Percentiles rank a stretch among this genome's conserved stretches.
Conservation (phyloP, 2,329 filamentous ascomycete species). For the Talaromyces sp. region DNA sequence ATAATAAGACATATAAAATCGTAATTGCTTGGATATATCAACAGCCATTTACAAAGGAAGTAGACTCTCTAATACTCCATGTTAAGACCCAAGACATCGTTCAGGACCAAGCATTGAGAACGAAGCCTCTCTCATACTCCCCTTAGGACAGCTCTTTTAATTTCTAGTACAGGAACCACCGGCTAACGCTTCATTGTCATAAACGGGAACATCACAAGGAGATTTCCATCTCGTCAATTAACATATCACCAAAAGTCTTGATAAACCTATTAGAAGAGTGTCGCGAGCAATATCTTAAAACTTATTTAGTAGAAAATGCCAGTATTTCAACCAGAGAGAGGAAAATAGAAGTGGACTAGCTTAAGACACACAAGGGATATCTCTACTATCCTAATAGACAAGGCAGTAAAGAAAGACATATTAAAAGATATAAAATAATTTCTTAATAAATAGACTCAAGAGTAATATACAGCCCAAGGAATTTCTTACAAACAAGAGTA, state of each 20-base stretch:
- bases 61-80: background rate
- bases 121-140: background rate
- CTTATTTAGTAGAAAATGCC: slow-evolving; percentile 26
- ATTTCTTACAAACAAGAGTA: slow-evolving; percentile 84
- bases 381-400: background rate
- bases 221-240: background rate
- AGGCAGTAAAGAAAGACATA: background rate
- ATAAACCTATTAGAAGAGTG: slow-evolving; percentile 32
- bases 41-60: background rate
- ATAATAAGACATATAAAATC: background rate
- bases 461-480: slow-evolving; percentile 75
- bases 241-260: slow-evolving; percentile 17
- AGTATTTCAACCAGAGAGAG: slow-evolving; percentile 28
- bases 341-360: slow-evolving; percentile 20
- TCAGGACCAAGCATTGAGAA: background rate
- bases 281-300: slow-evolving; percentile 28
- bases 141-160: background rate
- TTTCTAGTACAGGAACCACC: background rate
- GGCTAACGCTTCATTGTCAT: background rate
- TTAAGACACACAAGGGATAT: background rate
- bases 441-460: slow-evolving; percentile 20
- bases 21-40: background rate
- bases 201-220: background rate
- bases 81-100: background rate
- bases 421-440: background rate